Evolutionary conservation across 179 eudicot genomes (phyloP), one percentile per base, ranked within the genome.

Genomic region (Amaranthus tricolor): DNA sequence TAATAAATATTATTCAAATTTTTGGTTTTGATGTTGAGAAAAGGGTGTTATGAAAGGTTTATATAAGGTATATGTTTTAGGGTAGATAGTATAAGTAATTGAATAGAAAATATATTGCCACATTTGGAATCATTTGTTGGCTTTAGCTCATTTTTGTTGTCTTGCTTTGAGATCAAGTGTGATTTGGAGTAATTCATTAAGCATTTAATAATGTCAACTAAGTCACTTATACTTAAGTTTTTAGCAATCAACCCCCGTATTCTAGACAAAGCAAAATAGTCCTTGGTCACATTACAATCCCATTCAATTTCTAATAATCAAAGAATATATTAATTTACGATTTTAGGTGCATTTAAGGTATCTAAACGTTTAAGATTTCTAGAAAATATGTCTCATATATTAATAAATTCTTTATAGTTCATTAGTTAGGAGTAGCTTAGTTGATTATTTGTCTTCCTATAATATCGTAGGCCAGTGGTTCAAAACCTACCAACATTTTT

Each of bases 221-320:
- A 71, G 76, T 59, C 48, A 71, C 83, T 76, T 76, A 60, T 59
- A 74, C 66, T 50, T 61, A 66, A 71, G 64, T 61, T 73, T 74
- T 44, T 77, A 31, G 53, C 48, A 49, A 71, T 56, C 50, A 71
- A 61, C 49, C 77, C 76, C 66, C 83, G 40, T 31, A 31, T 80
- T 80, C 21, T 17, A 43, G n/a, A 20, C 73, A 50, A 80, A 80
- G 83, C 83, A 72, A 79, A 60, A 45, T 10, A 0, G 19, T 19
- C 11, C n/a, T 49, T 20, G 24, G 11, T 11, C 8, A 17, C 51
- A 64, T 51, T 69, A n/a, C 31, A 61, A 19, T 62, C 51, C 62
- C 67, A 69, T 19, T 60, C n/a, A n/a, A n/a, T n/a, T n/a, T n/a
- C n/a, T n/a, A n/a, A n/a, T n/a, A n/a, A n/a, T n/a, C n/a, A n/a